Evolutionary conservation across 2,329 filamentous ascomycete genomes (phyloP), one percentile per base, ranked within the genome.

Genomic region (Trichoderma sp.): DNA sequence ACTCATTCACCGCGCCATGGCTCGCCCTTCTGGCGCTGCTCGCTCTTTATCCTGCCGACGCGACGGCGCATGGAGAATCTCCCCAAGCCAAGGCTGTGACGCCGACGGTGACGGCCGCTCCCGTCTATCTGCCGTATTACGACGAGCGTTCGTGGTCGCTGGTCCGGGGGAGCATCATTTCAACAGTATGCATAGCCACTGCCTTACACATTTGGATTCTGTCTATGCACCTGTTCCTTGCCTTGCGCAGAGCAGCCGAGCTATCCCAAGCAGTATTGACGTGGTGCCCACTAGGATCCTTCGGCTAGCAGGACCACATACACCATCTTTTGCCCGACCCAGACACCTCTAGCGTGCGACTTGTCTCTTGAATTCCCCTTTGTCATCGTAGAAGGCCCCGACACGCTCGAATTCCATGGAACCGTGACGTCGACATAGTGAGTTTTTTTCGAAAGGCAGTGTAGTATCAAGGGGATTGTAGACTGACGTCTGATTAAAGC

Each of bases 321-420:
- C 70, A 84, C 83, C 68, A 81, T 85, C 51, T 85, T 85, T 73
- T 85, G 83, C 70, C 79, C 80, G 11, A 77, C 81, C 34, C 74
- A 80, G 66, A 77, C 78, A n/a, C 78, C 79, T 3, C 76, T 76
- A 6, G 77, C 76, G 7, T 85, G 83, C 73, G 79, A 81, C 66
- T 75, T 85, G 8, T 80, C 80, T 7, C 79, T 82, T 16, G 81
- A 83, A 55, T 79, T 84, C 43, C 83, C 83, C 5, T 85, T 85
- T 70, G 71, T 82, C 59, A 78, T 85, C 68, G 79, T 82, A 14
- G 82, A 84, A 70, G 83, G 83, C 0, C 79, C 82, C 14, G 75
- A 76, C 46, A 84, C 82, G 5, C 77, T 85, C 39, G 74, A 78
- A 59, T 85, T 83, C 37, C 79, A 80, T 51, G 83, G 82, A 24